Percentiles rank a stretch among this genome's conserved stretches.
Conservation (phyloP, 2,329 filamentous ascomycete species). For the Colletotrichum sp. region DNA sequence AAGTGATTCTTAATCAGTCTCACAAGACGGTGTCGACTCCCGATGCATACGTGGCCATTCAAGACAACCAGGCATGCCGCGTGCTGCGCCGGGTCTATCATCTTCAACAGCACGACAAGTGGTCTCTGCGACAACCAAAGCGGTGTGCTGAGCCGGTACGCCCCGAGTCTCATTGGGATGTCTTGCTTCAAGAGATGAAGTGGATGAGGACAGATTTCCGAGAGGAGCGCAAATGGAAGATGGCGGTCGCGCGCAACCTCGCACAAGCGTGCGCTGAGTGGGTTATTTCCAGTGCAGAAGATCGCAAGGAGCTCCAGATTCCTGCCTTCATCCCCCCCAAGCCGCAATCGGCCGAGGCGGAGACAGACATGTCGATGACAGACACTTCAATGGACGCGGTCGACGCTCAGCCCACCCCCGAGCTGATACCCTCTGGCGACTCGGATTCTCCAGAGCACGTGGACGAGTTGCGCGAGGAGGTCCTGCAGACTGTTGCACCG, state of each 20-base stretch:
- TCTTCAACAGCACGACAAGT: slow-evolving; percentile 87
- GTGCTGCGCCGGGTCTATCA: slow-evolving; percentile 88
- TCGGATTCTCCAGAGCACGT: slow-evolving; percentile 57
- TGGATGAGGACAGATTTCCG: slow-evolving; percentile 98
- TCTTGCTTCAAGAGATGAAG: slow-evolving; percentile 88
- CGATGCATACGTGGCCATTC: slow-evolving; percentile 81
- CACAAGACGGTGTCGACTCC: slow-evolving; percentile 89
- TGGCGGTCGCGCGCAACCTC: slow-evolving; percentile 76
- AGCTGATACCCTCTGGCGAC: slow-evolving; percentile 68
- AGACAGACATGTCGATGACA: slow-evolving; percentile 36
- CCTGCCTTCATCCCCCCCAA: slow-evolving; percentile 55
- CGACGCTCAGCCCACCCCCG: slow-evolving; percentile 62
- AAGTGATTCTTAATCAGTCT: slow-evolving; percentile 78
- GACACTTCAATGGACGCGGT: slow-evolving; percentile 34
- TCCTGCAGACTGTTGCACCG: slow-evolving; percentile 62
- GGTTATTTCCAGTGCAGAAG: slow-evolving; percentile 67
- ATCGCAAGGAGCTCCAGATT: slow-evolving; percentile 72
- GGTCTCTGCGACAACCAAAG: slow-evolving; percentile 90
- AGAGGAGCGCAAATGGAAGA: slow-evolving; percentile 95
- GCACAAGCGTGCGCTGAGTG: slow-evolving; percentile 86
- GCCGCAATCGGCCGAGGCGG: slow-evolving; percentile 28
- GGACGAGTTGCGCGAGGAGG: slow-evolving; percentile 45
- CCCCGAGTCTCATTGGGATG: slow-evolving; percentile 81
- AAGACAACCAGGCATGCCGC: slow-evolving; percentile 86
- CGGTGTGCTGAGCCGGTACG: slow-evolving; percentile 81